Evolutionary conservation across 495 filamentous ascomycete genomes (phyloP), one percentile per base, ranked within the genome.

Genomic region (Hypomontagnella monticulosa): DNA sequence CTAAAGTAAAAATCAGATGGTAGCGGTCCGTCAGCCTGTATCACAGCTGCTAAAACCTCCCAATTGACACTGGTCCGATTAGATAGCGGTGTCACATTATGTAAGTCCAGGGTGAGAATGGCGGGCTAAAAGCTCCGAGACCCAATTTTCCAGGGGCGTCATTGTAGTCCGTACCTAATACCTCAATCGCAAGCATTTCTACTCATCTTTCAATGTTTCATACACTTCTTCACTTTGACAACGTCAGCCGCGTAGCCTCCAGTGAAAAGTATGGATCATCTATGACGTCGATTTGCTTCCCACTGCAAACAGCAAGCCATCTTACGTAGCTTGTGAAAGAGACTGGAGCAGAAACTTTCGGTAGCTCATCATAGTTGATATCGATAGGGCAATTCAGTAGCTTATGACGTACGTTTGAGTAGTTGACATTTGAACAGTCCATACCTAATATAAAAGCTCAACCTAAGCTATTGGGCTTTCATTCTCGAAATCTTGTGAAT

Each of bases 201-300:
- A n/a, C n/a, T n/a, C n/a, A n/a, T n/a, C n/a, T n/a, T 14, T 18
- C 20, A 15, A 33, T 8, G 15, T 33, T 33, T 49, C 33, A 14
- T 34, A 14, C 46, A 49, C 14, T 49, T 49, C 30, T 27, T 19
- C 16, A 60, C 36, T n/a, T 14, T 14, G 43, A 41, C 10, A 63
- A 47, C 10, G 54, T 50, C 53, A 56, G 46, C 55, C 51, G 20
- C 38, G 38, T 18, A 57, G 49, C 54, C 34, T 34, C 37, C 44
- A 47, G 27, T n/a, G 12, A 30, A 36, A 61, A 30, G 16, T 51
- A 57, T 51, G 43, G 49, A 27, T 47, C 56, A 61, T 64, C 61
- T 51, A 69, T 69, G 66, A 69, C 66, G 61, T 65, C 48, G 46
- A 34, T 9, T 38, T 59, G 20, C 33, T 54, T 50, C 42, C 15